Evolutionary conservation across 2,329 filamentous ascomycete genomes (phyloP).

Genomic region (Cladophialophora bantiana): DNA sequence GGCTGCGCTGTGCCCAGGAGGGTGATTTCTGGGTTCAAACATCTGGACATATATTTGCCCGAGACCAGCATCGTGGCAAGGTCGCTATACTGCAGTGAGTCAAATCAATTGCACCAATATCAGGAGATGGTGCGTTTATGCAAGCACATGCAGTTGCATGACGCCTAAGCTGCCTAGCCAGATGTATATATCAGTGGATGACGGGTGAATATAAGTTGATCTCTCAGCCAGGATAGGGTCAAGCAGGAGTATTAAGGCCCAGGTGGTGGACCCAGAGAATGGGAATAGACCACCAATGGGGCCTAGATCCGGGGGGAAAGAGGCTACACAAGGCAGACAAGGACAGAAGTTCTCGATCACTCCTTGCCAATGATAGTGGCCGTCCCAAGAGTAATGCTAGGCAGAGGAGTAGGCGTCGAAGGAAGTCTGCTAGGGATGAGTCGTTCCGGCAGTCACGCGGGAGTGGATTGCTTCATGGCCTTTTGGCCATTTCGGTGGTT

Average conservation of each 20-base stretch:
- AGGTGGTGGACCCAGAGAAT: conserved; percentile 20
- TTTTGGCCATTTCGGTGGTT: conserved; percentile 7
- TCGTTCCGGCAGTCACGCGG: conserved; percentile 21
- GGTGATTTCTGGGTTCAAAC: conserved; percentile 14
- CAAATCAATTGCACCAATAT: conserved; percentile 23
- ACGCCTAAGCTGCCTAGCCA: conserved; percentile 26
- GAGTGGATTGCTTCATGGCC: conserved; percentile 2
- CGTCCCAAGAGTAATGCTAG: conserved; percentile 23
- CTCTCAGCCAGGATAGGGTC: conserved; percentile 25
- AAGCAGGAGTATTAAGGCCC: conserved; percentile 27
- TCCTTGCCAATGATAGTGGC: conserved; percentile 23
- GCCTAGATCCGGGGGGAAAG: conserved; percentile 13
- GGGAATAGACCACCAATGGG: conserved; percentile 26
- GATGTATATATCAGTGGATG: conserved; percentile 24
- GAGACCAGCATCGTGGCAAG: conserved; percentile 22
- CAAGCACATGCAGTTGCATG: conserved; percentile 19
- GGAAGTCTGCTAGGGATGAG: conserved; percentile 17
- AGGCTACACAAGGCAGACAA: conserved; percentile 27
- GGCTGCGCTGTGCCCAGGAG: conserved; percentile 24
- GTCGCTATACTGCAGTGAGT: conserved; percentile 20
- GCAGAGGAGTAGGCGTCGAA: conserved; percentile 30
- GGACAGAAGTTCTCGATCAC: conserved; percentile 20
- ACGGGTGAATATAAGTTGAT: conserved; percentile 5
- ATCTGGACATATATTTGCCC: conserved; percentile 28
- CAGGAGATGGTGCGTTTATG: conserved; percentile 20